Conservation (phyloP, 164 flowering plant genomes). For the Vitis rupestris region DNA sequence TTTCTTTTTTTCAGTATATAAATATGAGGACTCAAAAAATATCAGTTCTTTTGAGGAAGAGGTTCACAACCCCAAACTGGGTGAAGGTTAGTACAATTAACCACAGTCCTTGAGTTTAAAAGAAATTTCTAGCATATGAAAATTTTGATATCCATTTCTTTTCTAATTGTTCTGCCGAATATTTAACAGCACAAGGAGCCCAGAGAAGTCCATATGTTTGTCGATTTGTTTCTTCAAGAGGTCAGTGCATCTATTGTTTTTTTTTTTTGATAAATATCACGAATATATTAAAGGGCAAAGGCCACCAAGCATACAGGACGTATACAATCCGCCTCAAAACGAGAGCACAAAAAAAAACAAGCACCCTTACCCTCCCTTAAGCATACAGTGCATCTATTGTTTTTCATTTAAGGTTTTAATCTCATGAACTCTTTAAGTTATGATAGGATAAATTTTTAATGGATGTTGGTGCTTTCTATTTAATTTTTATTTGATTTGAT, state of each 20-base stretch:
- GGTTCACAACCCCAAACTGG: slow-evolving; percentile 97
- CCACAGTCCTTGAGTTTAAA: neutral
- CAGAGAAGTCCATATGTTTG: slow-evolving; percentile 99
- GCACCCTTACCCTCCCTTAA: too few species aligned
- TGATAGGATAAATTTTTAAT: too few species aligned
- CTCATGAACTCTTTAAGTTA: neutral
- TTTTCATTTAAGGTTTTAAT: neutral
- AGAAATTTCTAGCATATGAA: neutral
- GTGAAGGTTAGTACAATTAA: slow-evolving; percentile 61
- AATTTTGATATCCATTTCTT: slow-evolving; percentile 5
- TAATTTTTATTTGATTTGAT: too few species aligned
- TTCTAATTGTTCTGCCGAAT: slow-evolving; percentile 14
- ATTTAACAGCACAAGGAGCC: slow-evolving; percentile 95
- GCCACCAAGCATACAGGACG: too few species aligned
- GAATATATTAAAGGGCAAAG: too few species aligned
- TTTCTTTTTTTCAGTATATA: slow-evolving; percentile 61
- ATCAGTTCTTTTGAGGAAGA: slow-evolving; percentile 77
- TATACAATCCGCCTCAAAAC: too few species aligned
- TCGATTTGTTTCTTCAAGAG: slow-evolving; percentile 94
- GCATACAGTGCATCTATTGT: slow-evolving; percentile 6
- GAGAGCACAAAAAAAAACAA: too few species aligned
- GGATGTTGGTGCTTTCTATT: too few species aligned
- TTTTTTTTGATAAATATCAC: neutral
- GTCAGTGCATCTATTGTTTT: slow-evolving; percentile 32
- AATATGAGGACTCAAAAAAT: slow-evolving; percentile 78